Percentiles rank a stretch among this genome's conserved stretches.
These are phyloP conservation scores for Cordyceps fumosorosea DNA, from an alignment of 2,329 filamentous ascomycete genomes.

Conservation along the genomic window DNA sequence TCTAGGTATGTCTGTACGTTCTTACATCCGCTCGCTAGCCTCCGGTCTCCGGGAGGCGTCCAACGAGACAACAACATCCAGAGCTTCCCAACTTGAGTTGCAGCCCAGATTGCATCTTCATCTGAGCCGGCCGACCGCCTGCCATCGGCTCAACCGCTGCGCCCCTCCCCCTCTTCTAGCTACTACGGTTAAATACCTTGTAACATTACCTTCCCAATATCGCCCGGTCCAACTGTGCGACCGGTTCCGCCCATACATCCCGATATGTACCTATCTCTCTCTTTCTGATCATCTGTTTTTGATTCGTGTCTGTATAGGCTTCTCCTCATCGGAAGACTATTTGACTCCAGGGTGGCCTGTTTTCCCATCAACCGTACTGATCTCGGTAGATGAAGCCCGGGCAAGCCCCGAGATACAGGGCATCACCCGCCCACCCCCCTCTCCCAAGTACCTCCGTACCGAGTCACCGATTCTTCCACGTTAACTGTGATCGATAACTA, in stretches of 20 bases:
- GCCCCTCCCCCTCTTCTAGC: neutral
- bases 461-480: too few relatives aligned
- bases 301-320: neutral
- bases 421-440: too few relatives aligned
- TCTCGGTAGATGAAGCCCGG: neutral
- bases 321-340: neutral
- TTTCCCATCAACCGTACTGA: neutral
- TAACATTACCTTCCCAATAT: too few relatives aligned
- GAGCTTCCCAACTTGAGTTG: too few relatives aligned
- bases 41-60: conserved; percentile 2
- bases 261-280: neutral
- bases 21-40: conserved; percentile 1
- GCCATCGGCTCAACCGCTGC: conserved; percentile 6
- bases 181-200: too few relatives aligned
- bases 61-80: neutral
- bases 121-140: conserved; percentile 5
- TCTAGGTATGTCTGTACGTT: neutral
- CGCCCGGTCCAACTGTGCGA: neutral
- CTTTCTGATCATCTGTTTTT: neutral
- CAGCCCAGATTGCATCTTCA: neutral
- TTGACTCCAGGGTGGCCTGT: neutral
- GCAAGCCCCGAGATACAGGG: neutral
- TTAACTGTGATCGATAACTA: neutral
- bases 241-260: neutral
- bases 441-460: too few relatives aligned